Evolutionary conservation across 1,284 basidiomycete genomes (phyloP).

Genomic region (Neolentinus lepideus): DNA sequence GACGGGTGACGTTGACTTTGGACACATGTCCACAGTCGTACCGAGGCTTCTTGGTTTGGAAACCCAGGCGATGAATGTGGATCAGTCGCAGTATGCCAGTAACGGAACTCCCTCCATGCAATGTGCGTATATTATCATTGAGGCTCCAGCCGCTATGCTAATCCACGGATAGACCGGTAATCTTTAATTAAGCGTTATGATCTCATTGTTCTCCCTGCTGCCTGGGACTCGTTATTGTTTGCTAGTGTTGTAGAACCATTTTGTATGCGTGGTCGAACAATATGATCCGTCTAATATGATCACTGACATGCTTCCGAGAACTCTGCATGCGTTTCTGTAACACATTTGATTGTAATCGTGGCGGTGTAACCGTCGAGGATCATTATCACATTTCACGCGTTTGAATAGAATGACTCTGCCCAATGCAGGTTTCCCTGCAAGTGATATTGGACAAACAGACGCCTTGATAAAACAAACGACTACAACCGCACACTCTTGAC

Average conservation of each 20-base stretch:
- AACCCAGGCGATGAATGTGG: not conserved
- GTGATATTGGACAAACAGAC: too few relatives aligned
- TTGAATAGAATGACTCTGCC: too few relatives aligned
- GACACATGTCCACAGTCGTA: conserved; percentile 44
- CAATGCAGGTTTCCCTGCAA: too few relatives aligned
- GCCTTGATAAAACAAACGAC: not conserved
- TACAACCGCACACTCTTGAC: conserved; percentile 75
- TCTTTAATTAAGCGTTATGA: not conserved
- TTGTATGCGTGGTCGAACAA: not conserved
- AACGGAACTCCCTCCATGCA: not conserved
- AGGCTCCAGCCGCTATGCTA: too few relatives aligned
- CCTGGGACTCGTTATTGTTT: not conserved
- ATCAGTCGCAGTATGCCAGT: not conserved
- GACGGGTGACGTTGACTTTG: conserved; percentile 41
- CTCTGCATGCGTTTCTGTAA: too few relatives aligned
- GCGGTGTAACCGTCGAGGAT: too few relatives aligned
- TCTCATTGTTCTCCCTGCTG: not conserved
- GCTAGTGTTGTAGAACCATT: not conserved
- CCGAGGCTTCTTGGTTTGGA: not conserved
- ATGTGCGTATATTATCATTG: not conserved
- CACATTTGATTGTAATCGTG: too few relatives aligned
- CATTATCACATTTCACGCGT: too few relatives aligned
- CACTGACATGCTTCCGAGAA: too few relatives aligned
- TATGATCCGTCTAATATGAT: not conserved
- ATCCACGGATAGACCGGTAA: not conserved